A percentile compares a stretch with the other conserved stretches of the same genome.
phyloP scores from a whole-genome alignment of 495 filamentous ascomycete species.

The Penicillium paradoxum region DNA sequence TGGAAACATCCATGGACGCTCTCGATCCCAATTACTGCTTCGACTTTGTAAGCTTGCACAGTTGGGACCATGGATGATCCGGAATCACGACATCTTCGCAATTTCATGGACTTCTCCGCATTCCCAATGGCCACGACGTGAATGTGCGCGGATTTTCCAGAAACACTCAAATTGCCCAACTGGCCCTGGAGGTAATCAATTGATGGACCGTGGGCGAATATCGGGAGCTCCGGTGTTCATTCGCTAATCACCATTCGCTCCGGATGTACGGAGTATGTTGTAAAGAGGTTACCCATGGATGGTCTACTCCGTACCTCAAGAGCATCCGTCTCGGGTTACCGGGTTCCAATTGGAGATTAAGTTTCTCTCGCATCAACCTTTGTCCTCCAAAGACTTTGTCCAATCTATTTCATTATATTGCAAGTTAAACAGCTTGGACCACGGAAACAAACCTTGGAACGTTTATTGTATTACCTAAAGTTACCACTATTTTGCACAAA shows the following conservation, averaged over 20 bases:
- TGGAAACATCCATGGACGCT: neutral
- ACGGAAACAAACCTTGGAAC: neutral
- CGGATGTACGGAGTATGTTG: too few species aligned
- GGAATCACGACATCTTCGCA: too few species aligned
- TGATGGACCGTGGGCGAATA: neutral
- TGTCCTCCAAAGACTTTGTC: neutral
- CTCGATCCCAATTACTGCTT: too few species aligned
- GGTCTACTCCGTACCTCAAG: slow-evolving; percentile 10
- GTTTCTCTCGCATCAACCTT: neutral
- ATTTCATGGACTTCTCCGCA: slow-evolving; percentile 18
- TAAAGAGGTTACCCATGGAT: slow-evolving; percentile 14
- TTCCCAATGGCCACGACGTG: slow-evolving; percentile 12
- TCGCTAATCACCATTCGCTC: neutral
- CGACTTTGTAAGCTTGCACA: too few species aligned
- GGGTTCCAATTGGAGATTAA: slow-evolving; percentile 1
- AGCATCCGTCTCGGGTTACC: slow-evolving; percentile 11
- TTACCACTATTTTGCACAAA: too few species aligned
- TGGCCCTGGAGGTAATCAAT: neutral
- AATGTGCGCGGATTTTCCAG: slow-evolving; percentile 14
- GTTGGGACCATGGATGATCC: too few species aligned
- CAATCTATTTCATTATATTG: neutral
- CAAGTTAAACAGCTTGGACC: too few species aligned
- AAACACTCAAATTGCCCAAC: slow-evolving; percentile 2
- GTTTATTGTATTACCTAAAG: too few species aligned
- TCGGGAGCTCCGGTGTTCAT: neutral